Base-by-base conservation (phyloP, 805 yeast genomes). In the Pichia eremophila region DNA sequence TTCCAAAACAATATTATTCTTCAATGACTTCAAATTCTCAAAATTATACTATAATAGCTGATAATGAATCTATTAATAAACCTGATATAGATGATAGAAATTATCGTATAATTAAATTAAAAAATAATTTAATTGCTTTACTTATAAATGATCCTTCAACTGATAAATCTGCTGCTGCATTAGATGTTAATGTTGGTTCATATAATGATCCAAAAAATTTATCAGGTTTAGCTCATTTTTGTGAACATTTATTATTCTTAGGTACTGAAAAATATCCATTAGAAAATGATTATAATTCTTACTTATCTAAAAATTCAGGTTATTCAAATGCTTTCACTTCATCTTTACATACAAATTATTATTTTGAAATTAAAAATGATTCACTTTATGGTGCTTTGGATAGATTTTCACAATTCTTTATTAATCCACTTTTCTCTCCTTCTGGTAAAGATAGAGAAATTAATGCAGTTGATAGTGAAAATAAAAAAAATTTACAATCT, bases 381-480 rank as follows among this genome's bases (percentile, higher is more conserved):
- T 77, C 82, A 54, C 70, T 91, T 50, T 79, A 82, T 51, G 96
- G 95, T 7, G 96, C 97, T 0, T 68, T 91, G 46, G 98, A 91
- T 63, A 73, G 98, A 57, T 91, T 91, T 64, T 77, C 96, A 5
- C 98, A 91, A 63, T 91, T 91, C 62, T 91, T 91, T 70, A 83
- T 90, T 35, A 64, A 78, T 29, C 99, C 99, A 1, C 69, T 91
- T 55, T 91, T 91, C 59, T 70, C 73, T 53, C 69, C 65, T 56
- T 54, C 79, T 52, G 83, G 96, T 60, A 86, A 88, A 60, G 96
- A 89, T 60, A 75, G 97, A 47, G 99, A 91, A 65, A 85, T 91
- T 57, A 78, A 81, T 53, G 98, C 98, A 2, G 98, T 91, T 10
- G 96, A 91, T 65, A 85, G 95, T 37, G 99, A 91, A 67, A 88